Base-by-base conservation (phyloP, 352 stramenopile species). In the Globisporangium lucens region DNA sequence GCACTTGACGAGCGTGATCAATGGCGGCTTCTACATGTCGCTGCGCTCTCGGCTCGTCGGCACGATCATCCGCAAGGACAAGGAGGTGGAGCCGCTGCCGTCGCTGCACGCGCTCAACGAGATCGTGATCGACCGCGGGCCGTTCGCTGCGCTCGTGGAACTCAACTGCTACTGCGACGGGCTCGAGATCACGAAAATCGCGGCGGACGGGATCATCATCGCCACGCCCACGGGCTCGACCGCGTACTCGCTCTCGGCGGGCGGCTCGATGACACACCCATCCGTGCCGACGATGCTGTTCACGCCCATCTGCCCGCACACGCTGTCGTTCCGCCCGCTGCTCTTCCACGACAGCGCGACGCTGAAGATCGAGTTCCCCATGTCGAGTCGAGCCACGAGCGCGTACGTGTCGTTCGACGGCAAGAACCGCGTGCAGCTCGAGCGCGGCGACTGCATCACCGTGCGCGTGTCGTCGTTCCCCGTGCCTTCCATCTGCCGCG, bases 291-390 rank as follows among this genome's bases (percentile, higher is more conserved):
- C 91, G 47, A 99, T 99, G 76, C 77, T 99, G 17, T 96, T 99
- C 46, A 99, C 97, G 36, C 97, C 98, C 1, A 99, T 99, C 67
- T 99, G 97, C 73, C 97, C 98, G 1, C 98, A 99, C 79, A 98
- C 98, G 13, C 78, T 99, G 27, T 97, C 91, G 64, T 97, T 98
- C 72, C 88, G 92, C 17, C 92, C 91, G 38, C 80, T 98, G 61
- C 80, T 98, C 10, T 94, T 98, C 75, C 90, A 96, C 63, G 92
- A 98, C 69, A 97, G 89, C 67, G 89, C 89, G 24, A 90, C 83
- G 38, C 73, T 98, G 56, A 94, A 95, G 76, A 96, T 98, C 67
- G 82, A 91, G 47, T 90, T 98, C 49, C 87, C 90, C 6, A 82
- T 87, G 73, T 89, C 78, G 24, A 93, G 86, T 29, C 84, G 89